Conservation (phyloP, 495 filamentous ascomycete species). For the Lasiosphaeria hispida region DNA sequence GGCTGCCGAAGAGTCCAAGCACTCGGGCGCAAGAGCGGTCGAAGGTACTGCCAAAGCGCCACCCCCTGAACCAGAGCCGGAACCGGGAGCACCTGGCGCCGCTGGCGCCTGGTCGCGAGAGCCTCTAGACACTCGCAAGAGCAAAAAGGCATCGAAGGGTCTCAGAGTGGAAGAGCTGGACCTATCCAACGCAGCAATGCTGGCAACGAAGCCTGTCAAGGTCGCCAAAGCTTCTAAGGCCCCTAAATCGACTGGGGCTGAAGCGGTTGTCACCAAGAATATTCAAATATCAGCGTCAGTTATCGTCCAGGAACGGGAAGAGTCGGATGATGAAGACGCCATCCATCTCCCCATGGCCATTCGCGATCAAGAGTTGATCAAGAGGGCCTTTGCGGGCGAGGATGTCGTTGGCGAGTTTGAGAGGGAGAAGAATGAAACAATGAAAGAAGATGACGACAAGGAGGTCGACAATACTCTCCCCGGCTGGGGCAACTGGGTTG, state of each 20-base stretch:
- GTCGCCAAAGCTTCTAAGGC: neutral
- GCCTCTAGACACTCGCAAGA: constrained; percentile 30
- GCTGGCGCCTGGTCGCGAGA: constrained; percentile 38
- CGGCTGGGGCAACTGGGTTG: constrained; percentile 88
- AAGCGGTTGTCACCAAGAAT: constrained; percentile 3
- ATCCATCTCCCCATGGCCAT: constrained; percentile 60
- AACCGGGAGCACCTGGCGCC: constrained; percentile 14
- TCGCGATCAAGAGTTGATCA: constrained; percentile 77
- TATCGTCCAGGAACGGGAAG: constrained; percentile 23
- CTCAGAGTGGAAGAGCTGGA: constrained; percentile 36
- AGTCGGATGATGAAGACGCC: constrained; percentile 57
- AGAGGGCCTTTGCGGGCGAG: constrained; percentile 83
- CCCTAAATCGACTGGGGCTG: constrained; percentile 14
- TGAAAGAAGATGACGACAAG: constrained; percentile 81
- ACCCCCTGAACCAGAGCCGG: constrained; percentile 4
- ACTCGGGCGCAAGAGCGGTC: neutral
- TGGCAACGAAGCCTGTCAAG: constrained; percentile 30
- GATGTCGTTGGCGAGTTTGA: constrained; percentile 83
- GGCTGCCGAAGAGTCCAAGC: neutral
- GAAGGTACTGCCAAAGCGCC: neutral
- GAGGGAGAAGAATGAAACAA: constrained; percentile 70
- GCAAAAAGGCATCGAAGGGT: constrained; percentile 29
- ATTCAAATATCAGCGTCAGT: constrained; percentile 4
- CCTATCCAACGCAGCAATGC: constrained; percentile 36
- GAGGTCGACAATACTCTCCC: constrained; percentile 80